phyloP scores from a whole-genome alignment of 768 basidiomycete genomes.

The Phylloporus scabripes region DNA sequence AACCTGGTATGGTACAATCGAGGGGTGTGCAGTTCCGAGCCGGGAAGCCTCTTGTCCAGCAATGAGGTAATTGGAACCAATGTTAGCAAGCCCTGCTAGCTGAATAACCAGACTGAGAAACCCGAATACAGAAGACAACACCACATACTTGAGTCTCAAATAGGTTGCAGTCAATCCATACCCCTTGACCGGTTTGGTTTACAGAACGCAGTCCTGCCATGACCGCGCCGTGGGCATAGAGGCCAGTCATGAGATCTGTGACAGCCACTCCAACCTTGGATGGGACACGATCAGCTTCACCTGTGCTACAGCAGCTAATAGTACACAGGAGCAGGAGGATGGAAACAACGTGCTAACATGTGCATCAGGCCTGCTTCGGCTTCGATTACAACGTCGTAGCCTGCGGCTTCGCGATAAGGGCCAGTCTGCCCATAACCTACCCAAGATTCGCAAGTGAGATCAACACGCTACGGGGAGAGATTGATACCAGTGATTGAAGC shows the following conservation, averaged over 20 bases:
- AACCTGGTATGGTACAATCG: slow-evolving; percentile 89
- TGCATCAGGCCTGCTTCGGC: slow-evolving; percentile 94
- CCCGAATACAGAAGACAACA: neutral
- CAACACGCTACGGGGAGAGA: neutral
- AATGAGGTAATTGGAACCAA: slow-evolving; percentile 90
- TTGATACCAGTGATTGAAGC: slow-evolving; percentile 78
- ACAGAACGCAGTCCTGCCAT: slow-evolving; percentile 85
- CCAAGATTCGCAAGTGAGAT: slow-evolving; percentile 1
- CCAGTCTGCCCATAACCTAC: slow-evolving; percentile 84
- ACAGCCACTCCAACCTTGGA: slow-evolving; percentile 95
- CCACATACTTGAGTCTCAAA: slow-evolving; percentile 79
- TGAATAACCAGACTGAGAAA: slow-evolving; percentile 26
- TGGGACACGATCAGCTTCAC: slow-evolving; percentile 80
- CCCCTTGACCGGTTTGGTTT: slow-evolving; percentile 77
- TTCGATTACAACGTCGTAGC: slow-evolving; percentile 85
- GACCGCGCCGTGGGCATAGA: slow-evolving; percentile 90
- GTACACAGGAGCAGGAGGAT: slow-evolving; percentile 8
- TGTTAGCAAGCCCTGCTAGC: slow-evolving; percentile 88
- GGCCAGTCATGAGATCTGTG: slow-evolving; percentile 81
- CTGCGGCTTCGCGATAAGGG: slow-evolving; percentile 75
- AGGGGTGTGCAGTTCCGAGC: slow-evolving; percentile 91
- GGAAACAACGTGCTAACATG: slow-evolving; percentile 49
- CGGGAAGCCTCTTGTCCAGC: slow-evolving; percentile 75
- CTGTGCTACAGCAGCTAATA: slow-evolving; percentile 52
- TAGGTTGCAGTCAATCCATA: slow-evolving; percentile 88